phyloP scores from a whole-genome alignment of 192 early-diverging fungal species.

The Phycomyces nitens region DNA sequence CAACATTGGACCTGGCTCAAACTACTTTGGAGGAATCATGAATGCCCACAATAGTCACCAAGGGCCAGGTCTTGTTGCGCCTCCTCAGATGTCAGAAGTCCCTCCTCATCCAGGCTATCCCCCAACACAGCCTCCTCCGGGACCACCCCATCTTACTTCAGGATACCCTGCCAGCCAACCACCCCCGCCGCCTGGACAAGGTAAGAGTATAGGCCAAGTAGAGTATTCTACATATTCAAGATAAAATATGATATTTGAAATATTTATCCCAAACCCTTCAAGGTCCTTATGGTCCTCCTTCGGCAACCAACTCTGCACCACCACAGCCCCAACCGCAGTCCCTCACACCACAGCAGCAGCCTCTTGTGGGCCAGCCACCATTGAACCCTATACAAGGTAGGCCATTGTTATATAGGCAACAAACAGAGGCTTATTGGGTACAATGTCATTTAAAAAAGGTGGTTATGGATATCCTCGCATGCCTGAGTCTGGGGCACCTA shows the following conservation, averaged over 20 bases:
- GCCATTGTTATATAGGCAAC: too few relatives aligned
- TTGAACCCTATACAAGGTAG: too few relatives aligned
- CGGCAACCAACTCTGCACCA: not conserved
- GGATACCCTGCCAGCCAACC: conserved; percentile 8
- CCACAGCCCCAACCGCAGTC: too few relatives aligned
- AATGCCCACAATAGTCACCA: conserved; percentile 32
- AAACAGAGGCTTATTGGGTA: too few relatives aligned
- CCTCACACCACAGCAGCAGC: too few relatives aligned
- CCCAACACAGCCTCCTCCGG: conserved; percentile 20
- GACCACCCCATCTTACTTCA: conserved; percentile 10
- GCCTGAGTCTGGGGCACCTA: not conserved
- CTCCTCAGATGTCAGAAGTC: conserved; percentile 52
- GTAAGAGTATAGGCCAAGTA: not conserved
- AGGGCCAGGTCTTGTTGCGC: conserved; percentile 47
- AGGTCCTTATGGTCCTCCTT: conserved; percentile 5
- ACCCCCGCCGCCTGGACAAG: conserved; percentile 7
- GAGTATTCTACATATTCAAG: too few relatives aligned
- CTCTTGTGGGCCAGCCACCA: too few relatives aligned
- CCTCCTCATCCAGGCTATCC: conserved; percentile 11
- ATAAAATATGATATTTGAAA: too few relatives aligned
- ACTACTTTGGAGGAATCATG: conserved; percentile 52
- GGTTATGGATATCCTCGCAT: not conserved
- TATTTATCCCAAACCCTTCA: too few relatives aligned
- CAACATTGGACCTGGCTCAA: conserved; percentile 61
- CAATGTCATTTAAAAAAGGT: too few relatives aligned